Evolutionary conservation across 106 monocot species (phyloP), one percentile per base, ranked within the genome.

Genomic region (Dendrobium nobile): DNA sequence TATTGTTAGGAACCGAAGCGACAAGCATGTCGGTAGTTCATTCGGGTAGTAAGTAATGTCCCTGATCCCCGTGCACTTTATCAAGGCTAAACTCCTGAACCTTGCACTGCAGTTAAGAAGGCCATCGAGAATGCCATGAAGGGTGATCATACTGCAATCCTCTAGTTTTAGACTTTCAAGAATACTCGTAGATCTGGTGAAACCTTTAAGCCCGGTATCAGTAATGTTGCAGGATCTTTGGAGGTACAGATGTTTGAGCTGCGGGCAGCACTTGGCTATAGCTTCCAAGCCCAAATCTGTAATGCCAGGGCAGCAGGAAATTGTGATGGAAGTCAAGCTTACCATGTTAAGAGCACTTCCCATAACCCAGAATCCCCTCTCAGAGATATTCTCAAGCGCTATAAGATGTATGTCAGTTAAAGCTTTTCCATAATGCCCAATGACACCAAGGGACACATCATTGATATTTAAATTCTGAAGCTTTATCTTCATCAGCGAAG

Each of bases 301-400:
- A 4, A 86, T 84, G 20, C 93, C 96, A 59, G 54, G 67, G 81
- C 96, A 96, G 27, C 87, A 84, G 27, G 51, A 80, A 77, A 93
- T 84, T 1, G 41, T 41, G 26, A 90, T 26, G 15, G 75, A 83
- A 28, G 83, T 87, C 80, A 96, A 80, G 45, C 86, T 96, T 59
- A 81, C 86, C 81, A 96, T 45, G 43, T 92, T 92, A 10, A 75
- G 86, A 17, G 92, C 82, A 55, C 82, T 93, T 6, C 92, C 96
- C 93, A 96, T 93, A 40, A 92, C 90, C 96, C 96, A 96, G 73
- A 96, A 96, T 0, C 96, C 96, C 79, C 84, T 87, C 58, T 96
- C 96, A 7, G 74, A 82, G 19, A 96, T 84, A 20, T 82, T 82
- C 44, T 80, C 82, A 6, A 96, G 85, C 27, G 82, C 72, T 9